Evolutionary conservation across 148 eudicot species (phyloP), one percentile per base, ranked within the genome.

Genomic region (Dianthus caryophyllus): DNA sequence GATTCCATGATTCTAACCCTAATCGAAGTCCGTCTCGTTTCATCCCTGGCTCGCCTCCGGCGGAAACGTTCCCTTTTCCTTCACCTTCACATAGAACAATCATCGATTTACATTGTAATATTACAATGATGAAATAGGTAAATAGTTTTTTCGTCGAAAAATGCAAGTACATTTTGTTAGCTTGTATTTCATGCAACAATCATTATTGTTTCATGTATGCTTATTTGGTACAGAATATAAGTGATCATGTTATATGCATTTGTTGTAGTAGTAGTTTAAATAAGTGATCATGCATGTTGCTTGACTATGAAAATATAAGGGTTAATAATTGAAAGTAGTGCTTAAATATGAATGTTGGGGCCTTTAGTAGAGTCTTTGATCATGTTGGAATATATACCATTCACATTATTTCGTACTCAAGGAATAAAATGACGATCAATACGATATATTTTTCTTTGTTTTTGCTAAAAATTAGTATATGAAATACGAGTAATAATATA

Each of bases 1-100:
- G 86, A 20, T 83, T 83, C 86, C 83, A 83, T 17, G 83, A 73
- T 41, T 83, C 86, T 14, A 80, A 79, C 27, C 71, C 81, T 56
- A 77, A 50, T 12, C 81, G 63, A 46, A 80, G 17, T 22, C 74
- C 84, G 58, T 80, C 84, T 74, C 81, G 31, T 71, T 56, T 75
- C 84, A 74, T 77, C 14, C 81, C 73, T 2, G 81, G 78, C 43
- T 77, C 81, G 5, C 81, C 78, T 15, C 74, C 29, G 0, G 78
- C 81, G 1, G 86, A 71, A 29, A 62, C 57, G 50, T 77, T 58
- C 39, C 15, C 56, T 0, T 27, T 31, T 59, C 17, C 72, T 18
- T 39, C 29, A 36, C 36, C 39, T 6, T 17, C 25, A 50, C 17
- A 50, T 46, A 63, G 4, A 46, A 44, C 1, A 25, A 44, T 26